Conservation (phyloP, 164 flowering plant species). For the Macadamia integrifolia region DNA sequence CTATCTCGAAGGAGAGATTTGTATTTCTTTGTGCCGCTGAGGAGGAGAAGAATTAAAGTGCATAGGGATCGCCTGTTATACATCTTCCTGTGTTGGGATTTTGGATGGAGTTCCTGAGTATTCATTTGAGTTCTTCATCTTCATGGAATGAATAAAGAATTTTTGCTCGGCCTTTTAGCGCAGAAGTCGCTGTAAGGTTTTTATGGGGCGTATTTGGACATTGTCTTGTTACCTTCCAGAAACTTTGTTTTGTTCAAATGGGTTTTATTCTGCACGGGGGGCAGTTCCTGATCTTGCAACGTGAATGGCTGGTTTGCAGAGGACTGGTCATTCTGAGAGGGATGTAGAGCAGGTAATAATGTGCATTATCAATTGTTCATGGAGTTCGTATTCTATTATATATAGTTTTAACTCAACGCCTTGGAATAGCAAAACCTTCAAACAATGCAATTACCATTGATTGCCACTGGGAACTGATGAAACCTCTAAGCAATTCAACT, state of each 20-base stretch:
- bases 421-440: neutral
- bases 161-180: slow-evolving; percentile 5
- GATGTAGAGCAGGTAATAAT: slow-evolving; percentile 69
- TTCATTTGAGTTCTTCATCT: neutral
- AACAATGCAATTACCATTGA: too few relatives aligned
- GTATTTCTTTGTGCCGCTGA: slow-evolving; percentile 1
- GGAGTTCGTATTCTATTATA: neutral
- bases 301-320: slow-evolving; percentile 76
- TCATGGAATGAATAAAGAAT: slow-evolving; percentile 16
- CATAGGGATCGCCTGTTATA: neutral
- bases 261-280: slow-evolving; percentile 27
- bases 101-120: neutral
- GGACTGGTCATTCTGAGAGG: slow-evolving; percentile 50
- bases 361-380: neutral
- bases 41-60: neutral
- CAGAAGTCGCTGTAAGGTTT: slow-evolving; percentile 14
- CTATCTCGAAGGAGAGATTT: slow-evolving; percentile 1
- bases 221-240: neutral
- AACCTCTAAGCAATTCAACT: too few relatives aligned
- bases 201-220: slow-evolving; percentile 24
- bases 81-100: neutral
- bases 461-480: too few relatives aligned
- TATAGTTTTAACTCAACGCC: neutral
- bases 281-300: slow-evolving; percentile 29
- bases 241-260: slow-evolving; percentile 34